phyloP scores from a whole-genome alignment of 371 early-diverging fungal species.

The Apophysomyces variabilis region DNA sequence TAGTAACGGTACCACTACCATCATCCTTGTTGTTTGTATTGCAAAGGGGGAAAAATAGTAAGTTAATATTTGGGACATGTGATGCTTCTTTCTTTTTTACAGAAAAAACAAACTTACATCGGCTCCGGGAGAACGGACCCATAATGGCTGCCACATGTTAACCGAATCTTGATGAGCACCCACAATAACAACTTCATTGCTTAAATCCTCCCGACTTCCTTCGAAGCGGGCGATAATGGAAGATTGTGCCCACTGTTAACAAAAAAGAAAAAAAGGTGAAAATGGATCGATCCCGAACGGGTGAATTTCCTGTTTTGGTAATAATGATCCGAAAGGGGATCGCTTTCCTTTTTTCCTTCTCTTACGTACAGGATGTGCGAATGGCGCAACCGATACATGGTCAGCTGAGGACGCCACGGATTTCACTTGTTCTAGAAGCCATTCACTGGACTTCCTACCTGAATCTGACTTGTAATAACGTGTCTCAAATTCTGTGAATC shows the following conservation, averaged over 20 bases:
- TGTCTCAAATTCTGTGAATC: constrained; percentile 83
- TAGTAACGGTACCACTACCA: constrained; percentile 89
- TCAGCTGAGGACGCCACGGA: constrained; percentile 44
- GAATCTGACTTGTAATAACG: constrained; percentile 86
- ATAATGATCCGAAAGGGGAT: background rate
- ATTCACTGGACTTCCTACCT: constrained; percentile 75
- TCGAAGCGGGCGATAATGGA: constrained; percentile 69
- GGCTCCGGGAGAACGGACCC: constrained; percentile 85
- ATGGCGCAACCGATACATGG: constrained; percentile 73
- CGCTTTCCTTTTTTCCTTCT: too few relatives aligned
- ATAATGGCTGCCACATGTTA: constrained; percentile 83
- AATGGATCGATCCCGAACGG: too few relatives aligned
- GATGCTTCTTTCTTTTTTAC: too few relatives aligned
- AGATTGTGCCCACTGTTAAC: constrained; percentile 51
- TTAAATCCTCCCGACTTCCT: constrained; percentile 52
- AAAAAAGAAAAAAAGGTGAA: background rate
- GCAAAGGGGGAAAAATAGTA: background rate
- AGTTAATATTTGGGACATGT: too few relatives aligned
- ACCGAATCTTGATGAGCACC: constrained; percentile 94
- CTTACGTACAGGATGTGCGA: constrained; percentile 64
- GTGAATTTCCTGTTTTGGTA: background rate
- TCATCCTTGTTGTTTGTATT: constrained; percentile 65
- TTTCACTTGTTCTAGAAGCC: constrained; percentile 71
- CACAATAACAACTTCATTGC: constrained; percentile 79
- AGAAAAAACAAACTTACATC: constrained; percentile 48